Evolutionary conservation across 2,329 filamentous ascomycete genomes (phyloP).

Genomic region (Thielaviopsis euricoi): DNA sequence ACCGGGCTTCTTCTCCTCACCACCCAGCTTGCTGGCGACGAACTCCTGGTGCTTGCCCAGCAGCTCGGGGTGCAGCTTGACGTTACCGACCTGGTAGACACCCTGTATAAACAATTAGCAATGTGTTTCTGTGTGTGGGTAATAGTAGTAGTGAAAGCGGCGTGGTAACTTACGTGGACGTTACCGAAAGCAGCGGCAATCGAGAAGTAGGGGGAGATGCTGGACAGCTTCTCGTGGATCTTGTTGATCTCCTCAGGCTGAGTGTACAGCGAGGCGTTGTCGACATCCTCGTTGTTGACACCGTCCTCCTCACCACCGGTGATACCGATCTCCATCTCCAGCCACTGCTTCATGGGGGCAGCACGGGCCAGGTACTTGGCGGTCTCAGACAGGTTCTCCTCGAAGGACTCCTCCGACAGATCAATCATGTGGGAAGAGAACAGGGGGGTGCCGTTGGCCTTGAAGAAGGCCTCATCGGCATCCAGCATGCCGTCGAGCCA

Average conservation of each 20-base stretch:
- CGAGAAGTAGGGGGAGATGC: constrained; percentile 91
- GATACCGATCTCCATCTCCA: constrained; percentile 85
- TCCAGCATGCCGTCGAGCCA: constrained; percentile 96
- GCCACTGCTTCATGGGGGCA: constrained; percentile 95
- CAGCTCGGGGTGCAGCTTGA: constrained; percentile 89
- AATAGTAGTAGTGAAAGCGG: background rate
- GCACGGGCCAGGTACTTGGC: constrained; percentile 86
- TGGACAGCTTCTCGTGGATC: constrained; percentile 71
- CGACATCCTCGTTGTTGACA: constrained; percentile 95
- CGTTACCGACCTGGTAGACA: constrained; percentile 96
- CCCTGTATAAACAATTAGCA: constrained; percentile 20
- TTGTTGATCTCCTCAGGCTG: constrained; percentile 91
- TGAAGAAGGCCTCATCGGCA: constrained; percentile 89
- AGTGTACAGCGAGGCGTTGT: constrained; percentile 93
- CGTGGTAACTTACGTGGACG: constrained; percentile 49
- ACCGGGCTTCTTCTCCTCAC: constrained; percentile 60
- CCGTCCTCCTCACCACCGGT: constrained; percentile 91
- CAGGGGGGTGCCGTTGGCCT: constrained; percentile 77
- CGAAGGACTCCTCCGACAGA: constrained; percentile 76
- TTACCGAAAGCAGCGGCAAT: constrained; percentile 98
- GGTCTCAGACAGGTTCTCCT: constrained; percentile 84
- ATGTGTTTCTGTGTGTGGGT: background rate
- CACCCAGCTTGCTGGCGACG: constrained; percentile 63
- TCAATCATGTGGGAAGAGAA: constrained; percentile 98
- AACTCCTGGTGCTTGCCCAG: constrained; percentile 91